Conservation (phyloP, 2,329 filamentous ascomycete species). For the Fusarium sp. region DNA sequence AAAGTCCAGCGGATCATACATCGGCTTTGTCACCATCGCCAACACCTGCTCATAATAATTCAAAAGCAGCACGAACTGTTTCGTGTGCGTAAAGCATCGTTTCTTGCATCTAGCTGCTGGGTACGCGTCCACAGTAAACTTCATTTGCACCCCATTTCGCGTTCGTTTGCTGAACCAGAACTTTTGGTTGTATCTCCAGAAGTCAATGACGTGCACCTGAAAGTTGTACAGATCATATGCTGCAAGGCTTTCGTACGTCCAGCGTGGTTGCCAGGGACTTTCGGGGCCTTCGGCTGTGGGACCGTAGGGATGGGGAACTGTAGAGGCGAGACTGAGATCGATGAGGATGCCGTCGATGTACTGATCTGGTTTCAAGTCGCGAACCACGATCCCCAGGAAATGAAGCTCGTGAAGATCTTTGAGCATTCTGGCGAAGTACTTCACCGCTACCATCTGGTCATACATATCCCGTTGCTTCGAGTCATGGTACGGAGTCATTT, state of each 20-base stretch:
- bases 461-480: background rate
- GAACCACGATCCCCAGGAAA: background rate
- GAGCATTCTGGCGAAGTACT: slow-evolving; percentile 2
- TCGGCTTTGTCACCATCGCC: background rate
- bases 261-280: background rate
- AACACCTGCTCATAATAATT: background rate
- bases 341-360: slow-evolving; percentile 20
- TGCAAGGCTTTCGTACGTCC: slow-evolving; percentile 15
- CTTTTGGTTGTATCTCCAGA: background rate
- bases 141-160: background rate
- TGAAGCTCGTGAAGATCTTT: slow-evolving; percentile 2
- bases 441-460: background rate
- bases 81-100: background rate
- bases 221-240: slow-evolving; percentile 9
- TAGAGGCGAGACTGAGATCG: slow-evolving; percentile 12
- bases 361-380: background rate
- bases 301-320: slow-evolving; percentile 14
- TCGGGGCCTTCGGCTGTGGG: background rate
- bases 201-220: background rate
- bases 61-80: background rate
- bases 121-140: background rate
- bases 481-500: background rate
- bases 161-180: background rate
- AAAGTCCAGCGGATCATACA: background rate
- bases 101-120: background rate